Base-by-base conservation (phyloP, 495 filamentous ascomycete species). In the Aspergillus heteromorphus region DNA sequence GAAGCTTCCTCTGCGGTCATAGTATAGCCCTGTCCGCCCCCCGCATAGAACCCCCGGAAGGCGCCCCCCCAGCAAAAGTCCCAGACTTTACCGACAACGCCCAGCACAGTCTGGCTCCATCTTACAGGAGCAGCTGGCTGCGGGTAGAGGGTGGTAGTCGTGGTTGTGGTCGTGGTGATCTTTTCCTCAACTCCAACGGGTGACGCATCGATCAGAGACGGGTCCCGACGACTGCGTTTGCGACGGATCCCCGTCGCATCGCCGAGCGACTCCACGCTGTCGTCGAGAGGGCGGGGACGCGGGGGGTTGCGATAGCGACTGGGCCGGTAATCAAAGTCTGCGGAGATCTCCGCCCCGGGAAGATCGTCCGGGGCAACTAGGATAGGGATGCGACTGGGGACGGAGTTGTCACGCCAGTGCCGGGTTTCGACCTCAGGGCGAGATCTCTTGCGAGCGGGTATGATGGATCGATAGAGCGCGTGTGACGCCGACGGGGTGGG, bases 1-100 rank as follows among this genome's bases (percentile, higher is more conserved):
- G 51, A 38, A 63, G 38, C 69, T 65, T 23, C 41, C 54, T 60
- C 50, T 3, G 66, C 48, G 17, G 60, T 50, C 63, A 79, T 65
- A 8, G 79, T 72, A 61, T 90, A 95, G 13, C 83, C 87, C 34
- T 72, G 75, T 5, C 91, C 91, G 16, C 87, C 90, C 20, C 89
- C 91, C 13, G 90, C 87, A 52, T 92, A 85, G 69, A 96, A 96
- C 0, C 91, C 91, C 45, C 77, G 74, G 64, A 96, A 92, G 0
- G 86, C 80, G 9, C 82, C 80, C 1, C 76, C 74, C 62, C 77
- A 87, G 76, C 90, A 93, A 55, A 95, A 90, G 62, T 91, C 80
- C 75, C 87, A 88, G 8, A 93, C 83, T 65, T 85, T 92, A 6
- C 88, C 88, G 7, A 90, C 84, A 21, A 87, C 80, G 29, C 75